phyloP scores from a whole-genome alignment of 257 asterid species.

The Solanum bukasovii region DNA sequence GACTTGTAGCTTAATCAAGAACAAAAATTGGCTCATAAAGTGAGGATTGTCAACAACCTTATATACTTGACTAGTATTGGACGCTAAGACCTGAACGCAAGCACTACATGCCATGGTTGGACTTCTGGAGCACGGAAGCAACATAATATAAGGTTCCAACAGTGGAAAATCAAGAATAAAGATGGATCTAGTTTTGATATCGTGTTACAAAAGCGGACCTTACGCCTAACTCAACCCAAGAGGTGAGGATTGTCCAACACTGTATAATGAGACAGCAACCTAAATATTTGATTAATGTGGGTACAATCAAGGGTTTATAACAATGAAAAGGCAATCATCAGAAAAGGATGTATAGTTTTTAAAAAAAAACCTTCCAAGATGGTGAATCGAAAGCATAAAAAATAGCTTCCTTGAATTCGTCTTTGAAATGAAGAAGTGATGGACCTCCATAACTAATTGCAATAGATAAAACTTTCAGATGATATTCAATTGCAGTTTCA shows the following conservation, averaged over 20 bases:
- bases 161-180: background rate
- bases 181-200: background rate
- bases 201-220: background rate
- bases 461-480: conserved; percentile 84
- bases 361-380: conserved; percentile 84
- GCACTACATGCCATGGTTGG: background rate
- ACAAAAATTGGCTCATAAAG: background rate
- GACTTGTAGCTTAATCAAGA: background rate
- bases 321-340: background rate
- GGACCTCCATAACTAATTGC: conserved; percentile 96
- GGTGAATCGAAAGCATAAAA: conserved; percentile 80
- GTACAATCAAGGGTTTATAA: background rate
- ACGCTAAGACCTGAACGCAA: background rate
- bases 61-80: background rate
- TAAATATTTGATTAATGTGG: background rate
- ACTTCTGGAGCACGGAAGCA: background rate
- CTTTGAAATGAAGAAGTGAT: conserved; percentile 57
- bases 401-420: conserved; percentile 76
- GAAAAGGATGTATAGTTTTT: conserved; percentile 1
- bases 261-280: background rate
- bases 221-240: background rate
- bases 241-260: conserved; percentile 1
- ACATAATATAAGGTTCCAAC: background rate
- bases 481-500: conserved; percentile 78
- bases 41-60: background rate